These are phyloP conservation scores for Aspergillus piperis DNA, from an alignment of 2,329 filamentous ascomycete genomes.

Conservation along the genomic window DNA sequence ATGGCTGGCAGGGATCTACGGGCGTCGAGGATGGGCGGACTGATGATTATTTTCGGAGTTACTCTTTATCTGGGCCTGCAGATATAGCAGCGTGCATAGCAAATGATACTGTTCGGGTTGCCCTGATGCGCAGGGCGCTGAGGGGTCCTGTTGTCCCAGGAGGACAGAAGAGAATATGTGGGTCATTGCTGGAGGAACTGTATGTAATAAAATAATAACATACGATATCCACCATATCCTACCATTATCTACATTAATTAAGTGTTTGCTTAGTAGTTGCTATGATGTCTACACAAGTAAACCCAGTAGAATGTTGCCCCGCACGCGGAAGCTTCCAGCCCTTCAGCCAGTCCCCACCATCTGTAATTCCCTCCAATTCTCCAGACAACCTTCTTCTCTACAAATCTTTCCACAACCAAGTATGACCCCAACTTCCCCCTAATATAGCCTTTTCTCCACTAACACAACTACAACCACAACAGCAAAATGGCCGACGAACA, in stretches of 20 bases:
- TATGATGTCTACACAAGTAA: not conserved
- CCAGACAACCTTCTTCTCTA: not conserved
- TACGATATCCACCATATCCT: not conserved
- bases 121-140: constrained; percentile 2
- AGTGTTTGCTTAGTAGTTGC: not conserved
- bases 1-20: not conserved
- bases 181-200: not conserved
- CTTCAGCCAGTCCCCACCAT: not conserved
- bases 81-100: not conserved
- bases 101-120: not conserved
- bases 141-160: not conserved
- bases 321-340: constrained; percentile 8
- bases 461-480: not conserved
- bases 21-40: not conserved
- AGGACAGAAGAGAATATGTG: too few relatives aligned
- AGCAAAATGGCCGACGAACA: constrained; percentile 35
- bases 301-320: not conserved
- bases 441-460: not conserved
- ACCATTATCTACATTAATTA: not conserved
- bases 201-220: not conserved
- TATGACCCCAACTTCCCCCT: too few relatives aligned
- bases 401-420: not conserved
- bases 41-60: not conserved
- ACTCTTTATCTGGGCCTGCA: not conserved
- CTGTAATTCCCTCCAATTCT: not conserved